Conservation (phyloP, 345 rosid species). For the Pelargonium nanum region DNA sequence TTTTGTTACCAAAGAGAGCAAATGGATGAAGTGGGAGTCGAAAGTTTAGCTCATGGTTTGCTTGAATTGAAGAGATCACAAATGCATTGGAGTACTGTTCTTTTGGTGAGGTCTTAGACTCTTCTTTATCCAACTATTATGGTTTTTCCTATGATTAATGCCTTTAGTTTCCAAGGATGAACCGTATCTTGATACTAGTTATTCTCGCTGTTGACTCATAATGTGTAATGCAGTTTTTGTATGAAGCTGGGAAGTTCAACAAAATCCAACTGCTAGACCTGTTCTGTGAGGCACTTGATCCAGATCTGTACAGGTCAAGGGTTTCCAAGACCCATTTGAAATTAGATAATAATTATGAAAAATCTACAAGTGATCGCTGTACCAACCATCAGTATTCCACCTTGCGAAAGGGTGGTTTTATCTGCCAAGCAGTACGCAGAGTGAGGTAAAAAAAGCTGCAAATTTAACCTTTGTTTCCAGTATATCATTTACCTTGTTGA, state of each 20-base stretch:
- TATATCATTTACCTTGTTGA: background rate
- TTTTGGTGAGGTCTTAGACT: constrained; percentile 51
- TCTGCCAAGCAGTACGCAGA: constrained; percentile 38
- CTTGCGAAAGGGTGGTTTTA: constrained; percentile 22
- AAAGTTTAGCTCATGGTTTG: constrained; percentile 41
- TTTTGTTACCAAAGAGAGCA: constrained; percentile 33
- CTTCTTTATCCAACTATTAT: background rate
- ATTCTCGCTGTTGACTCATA: constrained; percentile 12
- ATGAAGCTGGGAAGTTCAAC: constrained; percentile 56
- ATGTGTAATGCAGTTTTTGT: constrained; percentile 48
- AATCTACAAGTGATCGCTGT: constrained; percentile 15
- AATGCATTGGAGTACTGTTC: constrained; percentile 48
- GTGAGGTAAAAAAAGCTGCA: constrained; percentile 45
- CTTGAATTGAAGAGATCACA: constrained; percentile 56
- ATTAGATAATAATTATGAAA: constrained; percentile 10
- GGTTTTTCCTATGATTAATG: background rate
- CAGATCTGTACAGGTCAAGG: constrained; percentile 33
- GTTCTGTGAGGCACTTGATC: constrained; percentile 78
- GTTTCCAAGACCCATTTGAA: constrained; percentile 11
- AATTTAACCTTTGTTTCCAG: background rate
- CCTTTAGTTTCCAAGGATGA: background rate
- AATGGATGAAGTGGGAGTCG: constrained; percentile 29
- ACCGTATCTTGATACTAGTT: constrained; percentile 4
- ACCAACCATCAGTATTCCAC: constrained; percentile 14
- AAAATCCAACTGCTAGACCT: constrained; percentile 62